Evolutionary conservation across 2,329 filamentous ascomycete genomes (phyloP).

Genomic region (Davidsoniella virescens): DNA sequence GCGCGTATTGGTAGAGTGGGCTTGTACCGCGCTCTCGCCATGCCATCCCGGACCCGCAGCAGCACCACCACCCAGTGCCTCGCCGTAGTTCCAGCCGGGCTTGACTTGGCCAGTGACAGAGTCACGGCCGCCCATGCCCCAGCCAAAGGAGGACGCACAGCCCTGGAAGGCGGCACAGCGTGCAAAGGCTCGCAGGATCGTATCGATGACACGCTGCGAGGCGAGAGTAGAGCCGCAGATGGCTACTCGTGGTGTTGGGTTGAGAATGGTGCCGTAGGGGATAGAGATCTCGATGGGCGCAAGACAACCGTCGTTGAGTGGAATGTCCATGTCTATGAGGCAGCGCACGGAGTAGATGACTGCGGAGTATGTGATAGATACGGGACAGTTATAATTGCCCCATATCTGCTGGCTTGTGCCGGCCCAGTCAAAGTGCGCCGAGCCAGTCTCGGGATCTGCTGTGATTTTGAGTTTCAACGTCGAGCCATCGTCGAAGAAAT

Average conservation of each 20-base stretch:
- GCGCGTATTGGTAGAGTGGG: constrained; percentile 73
- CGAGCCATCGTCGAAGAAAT: constrained; percentile 25
- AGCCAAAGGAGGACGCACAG: constrained; percentile 72
- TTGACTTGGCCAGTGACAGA: constrained; percentile 27
- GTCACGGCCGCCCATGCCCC: constrained; percentile 60
- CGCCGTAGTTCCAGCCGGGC: constrained; percentile 67
- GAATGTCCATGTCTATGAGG: constrained; percentile 67
- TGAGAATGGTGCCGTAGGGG: constrained; percentile 55
- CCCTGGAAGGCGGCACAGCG: constrained; percentile 68
- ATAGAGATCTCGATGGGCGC: constrained; percentile 61
- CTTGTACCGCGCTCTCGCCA: constrained; percentile 62
- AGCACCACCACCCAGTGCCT: constrained; percentile 65
- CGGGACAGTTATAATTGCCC: constrained; percentile 23
- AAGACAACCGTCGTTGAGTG: constrained; percentile 73
- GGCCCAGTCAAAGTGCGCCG: constrained; percentile 23
- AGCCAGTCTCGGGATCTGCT: constrained; percentile 19
- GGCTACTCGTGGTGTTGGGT: constrained; percentile 58
- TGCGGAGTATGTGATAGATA: constrained; percentile 30
- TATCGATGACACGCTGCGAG: constrained; percentile 65
- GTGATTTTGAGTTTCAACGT: constrained; percentile 20
- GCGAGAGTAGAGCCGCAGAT: constrained; percentile 75
- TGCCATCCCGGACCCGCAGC: constrained; percentile 60
- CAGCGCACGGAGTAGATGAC: constrained; percentile 77
- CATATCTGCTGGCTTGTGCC: constrained; percentile 22
- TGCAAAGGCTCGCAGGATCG: constrained; percentile 64